Evolutionary conservation across 2,329 filamentous ascomycete genomes (phyloP).

Genomic region (Aspergillus intermedius): DNA sequence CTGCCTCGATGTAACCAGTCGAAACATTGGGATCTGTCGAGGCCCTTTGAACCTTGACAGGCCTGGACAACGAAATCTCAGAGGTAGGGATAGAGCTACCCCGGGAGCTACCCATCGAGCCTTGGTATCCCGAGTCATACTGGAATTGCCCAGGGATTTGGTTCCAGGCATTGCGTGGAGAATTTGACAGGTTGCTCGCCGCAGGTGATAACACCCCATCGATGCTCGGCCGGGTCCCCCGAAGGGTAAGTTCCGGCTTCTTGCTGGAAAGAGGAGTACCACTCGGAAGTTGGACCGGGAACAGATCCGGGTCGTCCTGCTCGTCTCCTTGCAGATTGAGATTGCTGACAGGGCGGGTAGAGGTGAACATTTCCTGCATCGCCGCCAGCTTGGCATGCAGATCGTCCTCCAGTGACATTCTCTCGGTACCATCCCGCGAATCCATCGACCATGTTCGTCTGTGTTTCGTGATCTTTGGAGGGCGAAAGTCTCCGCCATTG

Average conservation of each 20-base stretch:
- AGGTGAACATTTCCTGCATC: conserved; percentile 44
- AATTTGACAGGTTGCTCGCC: conserved; percentile 35
- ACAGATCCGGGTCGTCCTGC: conserved; percentile 41
- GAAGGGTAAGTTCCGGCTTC: conserved; percentile 22
- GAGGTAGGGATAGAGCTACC: conserved; percentile 13
- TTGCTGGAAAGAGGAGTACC: conserved; percentile 22
- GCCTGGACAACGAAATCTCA: neutral
- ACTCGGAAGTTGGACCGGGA: conserved; percentile 34
- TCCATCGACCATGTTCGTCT: conserved; percentile 95
- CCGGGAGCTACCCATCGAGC: conserved; percentile 17
- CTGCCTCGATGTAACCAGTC: conserved; percentile 79
- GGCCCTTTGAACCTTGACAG: conserved; percentile 22
- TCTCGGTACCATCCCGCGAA: conserved; percentile 50
- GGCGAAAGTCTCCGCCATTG: conserved; percentile 48
- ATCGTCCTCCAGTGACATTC: conserved; percentile 37
- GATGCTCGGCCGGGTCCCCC: conserved; percentile 27
- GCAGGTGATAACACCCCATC: conserved; percentile 34
- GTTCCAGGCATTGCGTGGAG: conserved; percentile 22
- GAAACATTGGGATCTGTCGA: conserved; percentile 36
- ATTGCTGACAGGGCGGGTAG: conserved; percentile 36
- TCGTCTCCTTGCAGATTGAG: conserved; percentile 39
- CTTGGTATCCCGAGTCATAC: conserved; percentile 17
- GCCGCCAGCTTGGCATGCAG: conserved; percentile 37
- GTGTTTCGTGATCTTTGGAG: conserved; percentile 82
- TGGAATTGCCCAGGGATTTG: conserved; percentile 8